These are phyloP conservation scores for Tilletia horrida DNA, from an alignment of 1,284 basidiomycete genomes.

Conservation along the genomic window DNA sequence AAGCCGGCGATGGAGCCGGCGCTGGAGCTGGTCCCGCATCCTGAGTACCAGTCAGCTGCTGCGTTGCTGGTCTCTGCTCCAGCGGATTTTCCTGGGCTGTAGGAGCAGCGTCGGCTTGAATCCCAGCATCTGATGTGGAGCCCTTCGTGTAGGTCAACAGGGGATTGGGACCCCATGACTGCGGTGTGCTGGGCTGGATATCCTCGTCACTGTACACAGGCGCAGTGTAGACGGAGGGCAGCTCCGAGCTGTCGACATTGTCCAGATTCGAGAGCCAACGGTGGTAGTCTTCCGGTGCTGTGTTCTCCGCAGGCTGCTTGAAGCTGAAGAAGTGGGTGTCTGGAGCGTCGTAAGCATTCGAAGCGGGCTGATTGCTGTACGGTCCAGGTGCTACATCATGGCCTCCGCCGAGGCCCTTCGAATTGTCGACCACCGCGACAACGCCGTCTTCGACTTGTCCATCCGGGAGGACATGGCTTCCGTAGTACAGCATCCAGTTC, in stretches of 20 bases:
- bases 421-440: not conserved
- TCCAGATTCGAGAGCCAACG: not conserved
- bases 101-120: no score
- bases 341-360: not conserved
- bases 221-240: no score
- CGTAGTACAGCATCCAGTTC: not conserved
- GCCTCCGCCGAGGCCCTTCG: not conserved
- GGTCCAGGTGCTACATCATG: not conserved
- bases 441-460: not conserved
- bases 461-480: not conserved
- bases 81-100: no score
- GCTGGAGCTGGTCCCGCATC: no score
- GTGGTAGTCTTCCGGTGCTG: not conserved
- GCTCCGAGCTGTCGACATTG: no score
- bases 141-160: not conserved
- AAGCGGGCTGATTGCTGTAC: not conserved
- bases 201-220: no score
- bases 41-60: no score
- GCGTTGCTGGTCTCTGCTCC: no score
- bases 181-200: no score
- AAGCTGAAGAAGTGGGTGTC: not conserved
- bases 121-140: no score
- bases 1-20: no score
- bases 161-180: constrained; percentile 6
- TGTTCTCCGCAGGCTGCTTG: not conserved